Evolutionary conservation across 228 moss, liverwort and hornwort species (phyloP).

Genomic region (Sphagnum magellanicum): DNA sequence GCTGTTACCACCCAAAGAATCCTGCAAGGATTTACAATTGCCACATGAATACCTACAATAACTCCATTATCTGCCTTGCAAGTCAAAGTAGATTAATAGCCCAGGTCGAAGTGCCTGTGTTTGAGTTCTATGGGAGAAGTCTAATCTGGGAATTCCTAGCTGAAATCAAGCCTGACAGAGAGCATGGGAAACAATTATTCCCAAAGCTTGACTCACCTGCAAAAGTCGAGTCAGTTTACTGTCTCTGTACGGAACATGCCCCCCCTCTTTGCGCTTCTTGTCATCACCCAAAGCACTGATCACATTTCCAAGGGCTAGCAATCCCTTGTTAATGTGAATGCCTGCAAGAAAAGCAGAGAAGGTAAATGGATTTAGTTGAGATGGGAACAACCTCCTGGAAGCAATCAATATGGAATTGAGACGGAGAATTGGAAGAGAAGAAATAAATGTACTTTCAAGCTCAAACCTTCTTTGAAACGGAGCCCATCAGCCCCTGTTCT

Average conservation of each 20-base stretch:
- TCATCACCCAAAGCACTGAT: conserved; percentile 98
- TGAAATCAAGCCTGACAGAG: too few species aligned
- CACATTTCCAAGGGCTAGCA: conserved; percentile 89
- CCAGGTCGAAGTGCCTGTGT: background rate
- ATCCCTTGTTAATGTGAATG: conserved; percentile 88
- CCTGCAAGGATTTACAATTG: conserved; percentile 33
- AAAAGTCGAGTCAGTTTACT: conserved; percentile 98
- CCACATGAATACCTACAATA: too few species aligned
- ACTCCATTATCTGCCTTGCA: background rate
- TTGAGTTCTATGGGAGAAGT: background rate
- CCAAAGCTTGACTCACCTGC: conserved; percentile 42
- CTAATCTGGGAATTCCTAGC: background rate
- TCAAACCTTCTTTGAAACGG: conserved; percentile 92
- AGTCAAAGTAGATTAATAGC: background rate
- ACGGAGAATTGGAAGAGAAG: too few species aligned
- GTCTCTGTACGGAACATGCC: conserved; percentile 95
- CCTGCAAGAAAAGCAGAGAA: conserved; percentile 27
- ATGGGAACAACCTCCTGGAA: too few species aligned
- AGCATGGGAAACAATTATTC: too few species aligned
- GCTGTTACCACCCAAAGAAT: conserved; percentile 98
- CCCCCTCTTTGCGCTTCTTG: conserved; percentile 95
- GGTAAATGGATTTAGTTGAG: too few species aligned
- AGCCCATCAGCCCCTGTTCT: conserved; percentile 94
- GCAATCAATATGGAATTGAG: too few species aligned
- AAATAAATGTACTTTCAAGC: too few species aligned